A percentile compares a stretch with the other conserved stretches of the same genome.
These are phyloP conservation scores for Choanephora cucurbitarum DNA, from an alignment of 371 early-diverging fungal species.

Conservation along the genomic window DNA sequence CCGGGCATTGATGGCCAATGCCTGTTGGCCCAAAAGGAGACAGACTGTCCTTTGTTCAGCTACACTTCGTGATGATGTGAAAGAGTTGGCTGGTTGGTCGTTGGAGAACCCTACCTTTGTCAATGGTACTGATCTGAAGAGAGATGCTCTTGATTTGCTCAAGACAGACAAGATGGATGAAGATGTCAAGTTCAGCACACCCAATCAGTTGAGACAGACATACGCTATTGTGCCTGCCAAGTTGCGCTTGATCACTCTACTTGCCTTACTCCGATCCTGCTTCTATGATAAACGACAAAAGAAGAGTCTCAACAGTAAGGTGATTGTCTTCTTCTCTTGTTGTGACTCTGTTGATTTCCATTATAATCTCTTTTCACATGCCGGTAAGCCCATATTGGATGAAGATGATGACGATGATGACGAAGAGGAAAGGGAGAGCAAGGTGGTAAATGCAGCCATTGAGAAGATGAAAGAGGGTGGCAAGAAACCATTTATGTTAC, in stretches of 20 bases:
- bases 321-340: slow-evolving; percentile 89
- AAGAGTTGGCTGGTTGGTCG: slow-evolving; percentile 76
- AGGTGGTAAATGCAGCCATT: slow-evolving; percentile 22
- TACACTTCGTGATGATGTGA: slow-evolving; percentile 84
- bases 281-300: slow-evolving; percentile 49
- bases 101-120: slow-evolving; percentile 74
- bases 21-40: slow-evolving; percentile 65
- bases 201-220: slow-evolving; percentile 83
- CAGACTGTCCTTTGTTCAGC: slow-evolving; percentile 95
- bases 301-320: slow-evolving; percentile 52
- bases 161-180: slow-evolving; percentile 32
- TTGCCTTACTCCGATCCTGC: slow-evolving; percentile 66
- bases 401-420: slow-evolving; percentile 50
- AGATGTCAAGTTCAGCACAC: slow-evolving; percentile 60
- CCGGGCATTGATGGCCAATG: slow-evolving; percentile 21
- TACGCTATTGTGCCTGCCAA: slow-evolving; percentile 88
- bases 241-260: slow-evolving; percentile 85
- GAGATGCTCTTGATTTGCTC: slow-evolving; percentile 28
- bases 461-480: slow-evolving; percentile 23
- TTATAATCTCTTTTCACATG: slow-evolving; percentile 70
- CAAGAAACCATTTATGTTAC: slow-evolving; percentile 2
- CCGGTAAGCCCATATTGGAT: slow-evolving; percentile 44
- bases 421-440: slow-evolving; percentile 30
- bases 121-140: slow-evolving; percentile 47
- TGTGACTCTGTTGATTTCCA: slow-evolving; percentile 95